Base-by-base conservation (phyloP, 768 basidiomycete species). In the Rubroboletus pulcherrimus region DNA sequence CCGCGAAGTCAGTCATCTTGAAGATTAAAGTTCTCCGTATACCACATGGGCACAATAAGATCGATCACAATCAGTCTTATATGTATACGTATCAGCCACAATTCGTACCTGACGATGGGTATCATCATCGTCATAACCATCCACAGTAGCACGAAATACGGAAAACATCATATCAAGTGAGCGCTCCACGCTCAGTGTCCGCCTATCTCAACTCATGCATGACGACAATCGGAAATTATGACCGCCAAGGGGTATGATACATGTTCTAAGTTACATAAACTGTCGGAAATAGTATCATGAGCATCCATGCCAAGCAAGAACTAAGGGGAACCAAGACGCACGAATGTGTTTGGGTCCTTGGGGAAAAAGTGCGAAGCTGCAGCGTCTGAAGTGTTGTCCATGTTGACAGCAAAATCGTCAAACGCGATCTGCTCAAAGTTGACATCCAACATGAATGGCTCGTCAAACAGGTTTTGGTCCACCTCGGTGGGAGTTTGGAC, bases 301-400 rank as follows among this genome's bases (percentile, higher is more conserved):
- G 62, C 43, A 39, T 35, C 29, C 30, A 56, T 19, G 43, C 26
- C 43, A 49, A 44, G 30, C 24, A 7, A 8, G 3, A 12, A 14
- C 7, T 1, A 21, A 50, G 7, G 35, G 10, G 3, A 2, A 44
- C 40, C 8, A 52, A 35, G 30, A 72, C 74, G 66, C 61, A 69
- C 74, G 64, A 71, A 76, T 53, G 68, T 67, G 47, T 67, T 70
- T 7, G 72, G 54, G 24, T 72, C 71, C 17, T 59, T 48, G 7
- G 72, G 60, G 51, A 66, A 71, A 57, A 68, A 71, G 24, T 67
- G 54, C 4, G 72, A 62, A 2, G 67, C 54, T 24, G 72, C 63
- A 2, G 64, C 60, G 42, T 66, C 49, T 5, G 40, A 24, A 26
- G 43, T 11, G 17, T 29, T 57, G 17, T 70, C 62, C 51, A 61